Conservation (phyloP, 2,329 filamentous ascomycete genomes). For the Cryphonectria carpinicola region DNA sequence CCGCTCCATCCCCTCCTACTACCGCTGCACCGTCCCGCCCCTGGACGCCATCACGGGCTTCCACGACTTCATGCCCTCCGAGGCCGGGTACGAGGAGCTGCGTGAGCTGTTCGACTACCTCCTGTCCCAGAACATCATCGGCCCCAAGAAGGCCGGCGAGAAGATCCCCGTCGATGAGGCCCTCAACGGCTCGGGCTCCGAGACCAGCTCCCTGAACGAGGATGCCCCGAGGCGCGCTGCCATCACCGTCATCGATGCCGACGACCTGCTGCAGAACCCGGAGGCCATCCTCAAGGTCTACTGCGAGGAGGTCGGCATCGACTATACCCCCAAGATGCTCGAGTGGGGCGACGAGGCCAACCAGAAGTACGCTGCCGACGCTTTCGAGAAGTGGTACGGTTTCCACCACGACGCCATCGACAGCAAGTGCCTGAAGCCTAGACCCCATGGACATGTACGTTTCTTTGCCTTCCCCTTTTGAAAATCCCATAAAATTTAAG, state of each 20-base stretch:
- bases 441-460: slow-evolving; percentile 65
- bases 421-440: slow-evolving; percentile 74
- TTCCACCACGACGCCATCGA: slow-evolving; percentile 95
- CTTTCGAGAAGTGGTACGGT: slow-evolving; percentile 95
- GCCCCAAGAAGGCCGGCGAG: slow-evolving; percentile 62
- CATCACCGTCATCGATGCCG: slow-evolving; percentile 89
- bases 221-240: slow-evolving; percentile 20
- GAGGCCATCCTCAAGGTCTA: slow-evolving; percentile 75
- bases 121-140: slow-evolving; percentile 68
- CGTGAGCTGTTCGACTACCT: slow-evolving; percentile 87
- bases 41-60: slow-evolving; percentile 83
- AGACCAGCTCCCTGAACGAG: slow-evolving; percentile 14
- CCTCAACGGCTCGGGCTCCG: slow-evolving; percentile 29
- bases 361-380: slow-evolving; percentile 67
- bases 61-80: slow-evolving; percentile 80
- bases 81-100: slow-evolving; percentile 90
- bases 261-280: slow-evolving; percentile 89
- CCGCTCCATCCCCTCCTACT: slow-evolving; percentile 89
- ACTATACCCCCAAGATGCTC: slow-evolving; percentile 79
- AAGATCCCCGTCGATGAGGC: slow-evolving; percentile 31
- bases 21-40: slow-evolving; percentile 89
- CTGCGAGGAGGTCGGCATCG: slow-evolving; percentile 79
- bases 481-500: neutral
- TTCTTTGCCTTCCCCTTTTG: neutral
- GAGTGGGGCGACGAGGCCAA: slow-evolving; percentile 79